Conservation (phyloP, 148 eudicot genomes). For the Rhododendron ovatum region DNA sequence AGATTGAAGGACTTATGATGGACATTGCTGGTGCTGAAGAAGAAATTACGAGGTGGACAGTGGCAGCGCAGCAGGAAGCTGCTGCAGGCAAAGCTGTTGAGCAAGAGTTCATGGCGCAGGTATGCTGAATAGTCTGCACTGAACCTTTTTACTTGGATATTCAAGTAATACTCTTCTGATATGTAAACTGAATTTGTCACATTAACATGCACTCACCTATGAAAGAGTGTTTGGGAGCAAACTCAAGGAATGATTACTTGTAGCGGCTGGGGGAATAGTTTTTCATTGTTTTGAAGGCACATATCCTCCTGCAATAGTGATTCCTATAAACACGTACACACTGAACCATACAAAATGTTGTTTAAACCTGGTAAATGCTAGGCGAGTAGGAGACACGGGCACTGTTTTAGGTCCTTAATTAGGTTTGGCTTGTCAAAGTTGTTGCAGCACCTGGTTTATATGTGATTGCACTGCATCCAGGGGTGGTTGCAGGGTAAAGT, state of each 20-base stretch:
- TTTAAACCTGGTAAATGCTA: not conserved
- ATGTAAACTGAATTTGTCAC: not conserved
- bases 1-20: constrained; percentile 97
- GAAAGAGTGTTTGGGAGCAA: not conserved
- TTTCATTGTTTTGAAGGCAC: not conserved
- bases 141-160: not conserved
- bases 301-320: not conserved
- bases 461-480: not conserved
- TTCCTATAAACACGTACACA: not conserved
- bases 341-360: not conserved
- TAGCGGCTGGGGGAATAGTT: not conserved
- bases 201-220: not conserved
- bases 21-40: constrained; percentile 95
- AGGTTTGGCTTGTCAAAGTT: not conserved
- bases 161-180: not conserved
- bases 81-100: constrained; percentile 93
- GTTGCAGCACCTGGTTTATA: not conserved
- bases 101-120: constrained; percentile 76
- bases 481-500: not conserved
- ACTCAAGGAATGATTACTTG: not conserved
- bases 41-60: constrained; percentile 94
- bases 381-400: not conserved
- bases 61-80: constrained; percentile 98
- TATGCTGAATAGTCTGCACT: constrained; percentile 16
- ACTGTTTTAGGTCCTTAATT: not conserved